phyloP scores from a whole-genome alignment of 768 basidiomycete species.

The Termitomyces sp. region DNA sequence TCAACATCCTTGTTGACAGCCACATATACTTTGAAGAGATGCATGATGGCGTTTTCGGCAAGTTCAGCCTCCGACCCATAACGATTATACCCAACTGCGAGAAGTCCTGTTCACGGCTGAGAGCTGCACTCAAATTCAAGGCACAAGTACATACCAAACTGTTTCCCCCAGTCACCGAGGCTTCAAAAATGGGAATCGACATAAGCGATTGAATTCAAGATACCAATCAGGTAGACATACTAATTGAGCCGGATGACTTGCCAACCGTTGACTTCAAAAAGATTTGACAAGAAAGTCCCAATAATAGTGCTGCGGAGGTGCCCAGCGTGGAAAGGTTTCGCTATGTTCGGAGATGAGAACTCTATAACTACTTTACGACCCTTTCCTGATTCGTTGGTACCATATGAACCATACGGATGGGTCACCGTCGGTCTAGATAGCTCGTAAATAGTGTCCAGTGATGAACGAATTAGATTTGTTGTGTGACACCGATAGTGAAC shows the following conservation, averaged over 20 bases:
- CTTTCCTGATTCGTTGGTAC: conserved; percentile 66
- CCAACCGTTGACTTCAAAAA: conserved; percentile 92
- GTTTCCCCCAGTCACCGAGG: conserved; percentile 96
- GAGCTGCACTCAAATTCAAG: neutral
- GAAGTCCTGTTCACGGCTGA: conserved; percentile 51
- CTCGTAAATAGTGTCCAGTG: conserved; percentile 33
- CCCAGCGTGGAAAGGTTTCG: conserved; percentile 96
- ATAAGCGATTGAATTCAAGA: neutral
- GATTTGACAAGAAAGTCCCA: conserved; percentile 84
- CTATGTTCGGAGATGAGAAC: conserved; percentile 95
- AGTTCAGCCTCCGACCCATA: conserved; percentile 85
- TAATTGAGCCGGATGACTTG: conserved; percentile 85
- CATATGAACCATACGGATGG: conserved; percentile 59
- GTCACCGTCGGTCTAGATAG: conserved; percentile 44
- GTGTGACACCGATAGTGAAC: conserved; percentile 8
- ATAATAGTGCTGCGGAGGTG: conserved; percentile 96
- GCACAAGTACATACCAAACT: conserved; percentile 46
- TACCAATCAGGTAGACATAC: neutral
- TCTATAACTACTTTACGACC: conserved; percentile 86
- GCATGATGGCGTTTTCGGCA: conserved; percentile 84
- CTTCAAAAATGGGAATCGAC: neutral
- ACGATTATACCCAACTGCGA: conserved; percentile 85
- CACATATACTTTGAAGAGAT: conserved; percentile 91
- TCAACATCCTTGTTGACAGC: conserved; percentile 77
- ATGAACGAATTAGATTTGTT: conserved; percentile 3